These are phyloP conservation scores for Pistacia vera DNA, from an alignment of 345 rosid genomes.

Conservation along the genomic window DNA sequence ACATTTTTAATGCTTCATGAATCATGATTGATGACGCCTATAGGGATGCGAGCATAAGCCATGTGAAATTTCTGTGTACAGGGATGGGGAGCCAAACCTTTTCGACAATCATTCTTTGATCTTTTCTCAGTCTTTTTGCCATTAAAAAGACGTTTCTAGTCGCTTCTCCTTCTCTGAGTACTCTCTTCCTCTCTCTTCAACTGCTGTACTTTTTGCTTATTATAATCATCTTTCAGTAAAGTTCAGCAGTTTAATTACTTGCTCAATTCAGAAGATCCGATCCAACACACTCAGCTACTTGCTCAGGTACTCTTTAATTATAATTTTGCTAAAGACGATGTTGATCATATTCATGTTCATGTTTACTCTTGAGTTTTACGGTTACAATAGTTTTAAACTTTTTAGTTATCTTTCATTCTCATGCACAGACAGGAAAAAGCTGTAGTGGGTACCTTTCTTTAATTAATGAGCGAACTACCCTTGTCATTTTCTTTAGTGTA, in stretches of 20 bases:
- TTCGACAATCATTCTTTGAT: constrained; percentile 26
- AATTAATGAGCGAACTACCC: neutral
- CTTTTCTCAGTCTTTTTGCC: constrained; percentile 1
- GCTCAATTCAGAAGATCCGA: neutral
- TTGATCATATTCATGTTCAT: no score
- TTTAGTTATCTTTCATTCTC: neutral
- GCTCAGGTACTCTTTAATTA: constrained; percentile 12
- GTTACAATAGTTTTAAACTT: no score
- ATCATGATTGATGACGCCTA: constrained; percentile 21
- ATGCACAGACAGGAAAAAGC: neutral
- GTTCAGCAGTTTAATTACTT: no score
- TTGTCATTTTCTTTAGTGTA: neutral
- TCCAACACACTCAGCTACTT: neutral
- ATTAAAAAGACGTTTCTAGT: constrained; percentile 23
- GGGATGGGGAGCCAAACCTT: constrained; percentile 33
- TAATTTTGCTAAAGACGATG: neutral
- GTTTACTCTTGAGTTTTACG: no score
- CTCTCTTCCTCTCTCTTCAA: neutral
- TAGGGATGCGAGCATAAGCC: constrained; percentile 31
- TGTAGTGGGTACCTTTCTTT: neutral
- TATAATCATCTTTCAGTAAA: neutral
- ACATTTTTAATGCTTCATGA: constrained; percentile 19
- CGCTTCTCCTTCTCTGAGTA: neutral
- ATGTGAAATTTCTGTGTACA: constrained; percentile 33
- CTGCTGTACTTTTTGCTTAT: neutral